These are phyloP conservation scores for Pythium periplocum DNA, from an alignment of 352 stramenopile species.

Conservation along the genomic window DNA sequence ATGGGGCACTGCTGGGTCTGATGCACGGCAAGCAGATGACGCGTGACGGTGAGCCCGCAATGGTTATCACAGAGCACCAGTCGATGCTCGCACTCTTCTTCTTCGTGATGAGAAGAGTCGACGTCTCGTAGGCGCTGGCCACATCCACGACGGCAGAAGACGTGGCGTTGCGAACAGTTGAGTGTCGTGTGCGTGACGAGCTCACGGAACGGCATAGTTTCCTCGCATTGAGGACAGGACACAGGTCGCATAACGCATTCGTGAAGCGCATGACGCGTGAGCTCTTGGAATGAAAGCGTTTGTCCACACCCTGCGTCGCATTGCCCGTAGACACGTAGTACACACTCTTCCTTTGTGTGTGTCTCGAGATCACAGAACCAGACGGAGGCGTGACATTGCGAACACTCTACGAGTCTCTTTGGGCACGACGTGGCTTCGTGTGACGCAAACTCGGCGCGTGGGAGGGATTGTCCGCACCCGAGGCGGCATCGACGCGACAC, in stretches of 20 bases:
- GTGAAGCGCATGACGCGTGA: conserved; percentile 51
- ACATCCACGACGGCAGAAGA: conserved; percentile 57
- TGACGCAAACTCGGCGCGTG: conserved; percentile 10
- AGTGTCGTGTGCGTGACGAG: conserved; percentile 40
- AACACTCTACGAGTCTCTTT: conserved; percentile 62
- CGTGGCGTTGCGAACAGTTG: conserved; percentile 38
- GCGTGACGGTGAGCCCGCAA: conserved; percentile 39
- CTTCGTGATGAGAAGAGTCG: conserved; percentile 41
- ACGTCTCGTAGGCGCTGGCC: conserved; percentile 31
- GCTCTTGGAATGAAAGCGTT: conserved; percentile 40
- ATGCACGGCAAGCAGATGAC: conserved; percentile 32
- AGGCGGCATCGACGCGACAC: conserved; percentile 45
- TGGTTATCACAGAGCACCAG: conserved; percentile 45
- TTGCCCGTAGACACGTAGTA: conserved; percentile 35
- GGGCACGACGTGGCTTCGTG: conserved; percentile 46
- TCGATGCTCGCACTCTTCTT: conserved; percentile 34
- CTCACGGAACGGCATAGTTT: conserved; percentile 23
- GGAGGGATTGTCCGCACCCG: conserved; percentile 28
- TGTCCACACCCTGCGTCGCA: conserved; percentile 46
- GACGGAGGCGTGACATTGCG: conserved; percentile 33
- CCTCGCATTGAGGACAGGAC: conserved; percentile 43
- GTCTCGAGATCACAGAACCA: conserved; percentile 37
- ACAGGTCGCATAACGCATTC: conserved; percentile 43
- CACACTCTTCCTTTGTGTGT: conserved; percentile 45
- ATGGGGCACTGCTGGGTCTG: conserved; percentile 40